phyloP scores from a whole-genome alignment of 768 basidiomycete species.

The Mycena indigotica region DNA sequence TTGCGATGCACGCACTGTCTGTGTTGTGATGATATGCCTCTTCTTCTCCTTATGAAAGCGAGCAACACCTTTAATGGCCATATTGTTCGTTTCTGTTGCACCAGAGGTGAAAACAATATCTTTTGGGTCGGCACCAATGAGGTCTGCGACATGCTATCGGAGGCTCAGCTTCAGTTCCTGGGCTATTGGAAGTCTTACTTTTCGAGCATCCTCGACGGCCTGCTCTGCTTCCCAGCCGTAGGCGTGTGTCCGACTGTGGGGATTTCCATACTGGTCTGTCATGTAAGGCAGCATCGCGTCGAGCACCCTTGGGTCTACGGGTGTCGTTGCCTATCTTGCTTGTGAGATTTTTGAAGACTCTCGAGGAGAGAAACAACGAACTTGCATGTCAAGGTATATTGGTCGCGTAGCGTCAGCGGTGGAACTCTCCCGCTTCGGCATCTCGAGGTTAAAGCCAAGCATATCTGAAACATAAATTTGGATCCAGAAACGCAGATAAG shows the following conservation, averaged over 20 bases:
- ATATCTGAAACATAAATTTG: constrained; percentile 63
- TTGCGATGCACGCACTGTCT: constrained; percentile 64
- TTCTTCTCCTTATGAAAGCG: constrained; percentile 94
- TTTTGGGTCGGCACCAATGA: constrained; percentile 93
- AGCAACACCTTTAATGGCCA: constrained; percentile 96
- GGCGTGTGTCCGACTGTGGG: constrained; percentile 96
- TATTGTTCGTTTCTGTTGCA: constrained; percentile 97
- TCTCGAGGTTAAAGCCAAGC: constrained; percentile 83
- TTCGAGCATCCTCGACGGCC: constrained; percentile 89
- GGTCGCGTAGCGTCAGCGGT: constrained; percentile 70
- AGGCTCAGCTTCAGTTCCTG: too few relatives aligned
- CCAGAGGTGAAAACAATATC: constrained; percentile 98
- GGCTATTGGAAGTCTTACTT: too few relatives aligned
- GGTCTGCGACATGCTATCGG: constrained; percentile 78
- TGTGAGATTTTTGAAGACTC: constrained; percentile 10
- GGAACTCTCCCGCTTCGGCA: constrained; percentile 59
- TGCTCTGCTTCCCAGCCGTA: constrained; percentile 99
- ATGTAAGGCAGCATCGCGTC: constrained; percentile 96
- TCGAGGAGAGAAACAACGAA: constrained; percentile 32
- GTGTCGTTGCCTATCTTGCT: constrained; percentile 82
- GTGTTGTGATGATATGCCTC: constrained; percentile 90
- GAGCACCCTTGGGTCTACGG: constrained; percentile 93
- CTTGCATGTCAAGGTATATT: constrained; percentile 99
- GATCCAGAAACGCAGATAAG: neutral
- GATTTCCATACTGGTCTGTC: constrained; percentile 96